These are phyloP conservation scores for Sporisorium reilianum DNA, from an alignment of 1,284 basidiomycete genomes.

Conservation along the genomic window DNA sequence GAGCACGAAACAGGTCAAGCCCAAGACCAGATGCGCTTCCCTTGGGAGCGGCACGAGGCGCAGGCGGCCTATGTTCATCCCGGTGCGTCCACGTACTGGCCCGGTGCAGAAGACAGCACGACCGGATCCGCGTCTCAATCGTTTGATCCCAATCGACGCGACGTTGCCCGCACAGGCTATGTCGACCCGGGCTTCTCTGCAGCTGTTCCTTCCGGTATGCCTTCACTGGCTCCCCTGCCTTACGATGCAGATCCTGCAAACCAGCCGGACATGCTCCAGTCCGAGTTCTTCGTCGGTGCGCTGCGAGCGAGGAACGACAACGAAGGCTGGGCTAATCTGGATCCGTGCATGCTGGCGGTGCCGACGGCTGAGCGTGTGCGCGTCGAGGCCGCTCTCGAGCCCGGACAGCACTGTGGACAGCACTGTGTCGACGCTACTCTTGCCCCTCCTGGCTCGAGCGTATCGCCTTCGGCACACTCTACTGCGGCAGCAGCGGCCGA, in stretches of 20 bases:
- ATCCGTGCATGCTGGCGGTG: conserved; percentile 20
- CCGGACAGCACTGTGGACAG: neutral
- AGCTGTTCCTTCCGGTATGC: conserved; percentile 1
- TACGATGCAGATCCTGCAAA: neutral
- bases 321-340: conserved; percentile 14
- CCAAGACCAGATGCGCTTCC: neutral
- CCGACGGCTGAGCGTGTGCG: conserved; percentile 28
- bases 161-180: neutral
- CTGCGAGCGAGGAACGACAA: conserved; percentile 10
- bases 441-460: neutral
- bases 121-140: neutral
- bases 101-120: neutral
- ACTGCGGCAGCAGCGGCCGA: conserved; percentile 13
- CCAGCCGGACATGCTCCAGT: conserved; percentile 21
- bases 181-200: conserved; percentile 1
- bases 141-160: conserved; percentile 7
- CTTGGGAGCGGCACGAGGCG: conserved; percentile 22
- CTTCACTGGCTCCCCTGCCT: neutral
- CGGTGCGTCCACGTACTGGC: conserved; percentile 2
- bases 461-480: conserved; percentile 14
- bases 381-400: conserved; percentile 18
- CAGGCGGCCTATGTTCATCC: conserved; percentile 1
- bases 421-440: neutral
- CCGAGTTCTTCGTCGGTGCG: conserved; percentile 30
- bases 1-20: conserved; percentile 1